Percentiles rank a stretch among this genome's conserved stretches.
Conservation (phyloP, 2,329 filamentous ascomycete genomes). For the Hymenoscyphus repandus region DNA sequence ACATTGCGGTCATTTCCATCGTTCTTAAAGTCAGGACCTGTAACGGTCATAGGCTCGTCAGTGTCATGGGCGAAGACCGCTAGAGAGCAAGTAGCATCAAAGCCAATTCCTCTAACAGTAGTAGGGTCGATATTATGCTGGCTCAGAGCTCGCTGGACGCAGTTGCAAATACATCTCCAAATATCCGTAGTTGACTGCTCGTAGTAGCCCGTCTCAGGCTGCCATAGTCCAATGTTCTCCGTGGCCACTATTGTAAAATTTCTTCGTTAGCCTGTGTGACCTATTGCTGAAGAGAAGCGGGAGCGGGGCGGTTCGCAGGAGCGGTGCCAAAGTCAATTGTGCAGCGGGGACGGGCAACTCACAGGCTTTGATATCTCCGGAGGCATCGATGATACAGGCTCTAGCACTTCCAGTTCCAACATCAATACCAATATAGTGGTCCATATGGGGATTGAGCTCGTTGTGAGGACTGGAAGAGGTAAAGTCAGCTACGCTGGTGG, state of each 20-base stretch:
- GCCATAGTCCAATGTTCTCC: slow-evolving; percentile 75
- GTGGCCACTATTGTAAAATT: slow-evolving; percentile 47
- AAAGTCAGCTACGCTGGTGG: slow-evolving; percentile 4
- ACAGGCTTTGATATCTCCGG: slow-evolving; percentile 74
- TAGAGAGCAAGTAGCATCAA: slow-evolving; percentile 97
- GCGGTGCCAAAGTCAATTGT: background rate
- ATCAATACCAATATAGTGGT: slow-evolving; percentile 79
- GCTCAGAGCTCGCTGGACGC: slow-evolving; percentile 74
- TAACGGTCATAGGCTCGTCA: slow-evolving; percentile 86
- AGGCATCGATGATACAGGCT: slow-evolving; percentile 89
- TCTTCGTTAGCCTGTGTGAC: slow-evolving; percentile 7
- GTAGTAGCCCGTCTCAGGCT: slow-evolving; percentile 70
- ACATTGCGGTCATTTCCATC: slow-evolving; percentile 85
- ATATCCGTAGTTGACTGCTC: slow-evolving; percentile 99
- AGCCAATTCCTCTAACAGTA: slow-evolving; percentile 84
- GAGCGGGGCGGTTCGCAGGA: slow-evolving; percentile 3
- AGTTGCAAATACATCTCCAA: slow-evolving; percentile 89
- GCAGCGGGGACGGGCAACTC: slow-evolving; percentile 4
- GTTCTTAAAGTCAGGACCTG: slow-evolving; percentile 77
- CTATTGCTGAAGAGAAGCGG: background rate
- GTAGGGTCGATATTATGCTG: slow-evolving; percentile 73
- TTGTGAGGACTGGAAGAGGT: slow-evolving; percentile 27
- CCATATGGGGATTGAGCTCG: slow-evolving; percentile 37
- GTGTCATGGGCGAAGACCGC: slow-evolving; percentile 86
- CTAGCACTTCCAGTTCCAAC: slow-evolving; percentile 93